Evolutionary conservation across 2,329 filamentous ascomycete species (phyloP), one percentile per base, ranked within the genome.

Genomic region (Botrytis cinerea): DNA sequence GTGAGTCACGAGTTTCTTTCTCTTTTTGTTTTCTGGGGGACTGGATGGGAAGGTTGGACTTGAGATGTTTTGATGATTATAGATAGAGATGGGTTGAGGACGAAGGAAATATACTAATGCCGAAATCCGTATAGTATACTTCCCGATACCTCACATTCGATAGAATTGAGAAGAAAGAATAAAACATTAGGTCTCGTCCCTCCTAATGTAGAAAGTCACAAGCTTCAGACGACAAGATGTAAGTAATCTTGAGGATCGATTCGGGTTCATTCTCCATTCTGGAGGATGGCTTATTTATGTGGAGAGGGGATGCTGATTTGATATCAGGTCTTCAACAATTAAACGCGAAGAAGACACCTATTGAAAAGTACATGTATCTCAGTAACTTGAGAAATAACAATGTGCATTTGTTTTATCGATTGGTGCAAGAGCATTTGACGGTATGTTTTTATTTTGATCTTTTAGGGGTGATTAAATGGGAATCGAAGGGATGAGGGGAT

Each of bases 321-420:
- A 59, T 32, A 14, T 3, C 38, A 80, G 79, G 79, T 71, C 74
- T 81, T 45, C 78, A 78, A 73, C 78, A 80, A 73, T 74, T 81
- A 48, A 68, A 74, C 40, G 76, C 78, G 5, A 80, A 80, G 73
- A 76, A 73, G 22, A 76, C 75, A 4, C 74, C 78, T 0, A 79
- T 81, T 66, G 79, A 80, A 72, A 80, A 80, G 68, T 81, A 80
- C 61, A 77, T 79, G 40, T 81, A 80, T 61, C 74, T 81, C 38
- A 80, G 77, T 60, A 78, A 76, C 63, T 67, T 81, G 63, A 73
- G 79, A 32, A 80, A 79, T 73, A 76, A 75, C 43, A 79, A 80
- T 64, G 74, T 76, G 18, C 75, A 81, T 69, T 75, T 81, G 5
- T 81, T 81, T 71, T 81, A 80, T 71, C 75, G 78, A 7, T 74